Base-by-base conservation (phyloP, 805 yeast genomes). In the Candida odintsovae region DNA sequence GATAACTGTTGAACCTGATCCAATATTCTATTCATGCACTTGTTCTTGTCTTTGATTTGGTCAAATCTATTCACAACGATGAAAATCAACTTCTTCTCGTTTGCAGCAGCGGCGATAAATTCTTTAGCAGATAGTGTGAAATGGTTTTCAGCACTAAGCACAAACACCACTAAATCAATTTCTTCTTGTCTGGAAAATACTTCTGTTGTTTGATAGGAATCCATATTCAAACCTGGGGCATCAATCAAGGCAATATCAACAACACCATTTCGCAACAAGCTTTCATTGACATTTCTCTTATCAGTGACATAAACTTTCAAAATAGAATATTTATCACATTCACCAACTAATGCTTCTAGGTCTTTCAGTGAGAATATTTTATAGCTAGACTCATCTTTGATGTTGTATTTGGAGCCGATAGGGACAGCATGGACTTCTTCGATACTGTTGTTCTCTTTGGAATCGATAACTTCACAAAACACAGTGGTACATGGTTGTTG, bases 401-500 rank as follows among this genome's bases (percentile, higher is more conserved):
- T 62, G 40, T 69, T 62, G 42, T 70, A 69, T 4, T 51, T 41
- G 1, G 62, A 53, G 0, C 80, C 82, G 23, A 78, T 74, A 4
- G 80, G 78, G 19, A 94, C 81, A 0, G 99, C 98, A 66, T 94
- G 99, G 1, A 92, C 97, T 63, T 90, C 96, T 66, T 95, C 97
- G 15, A 80, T 58, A 16, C 83, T 79, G 37, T 73, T 69, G 60
- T 92, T 92, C 39, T 82, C 86, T 19, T 80, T 70, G 11, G 90
- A 88, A 63, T 94, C 97, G 25, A 87, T 71, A 8, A 95, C 92
- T 66, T 95, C 99, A 63, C 97, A 90, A 59, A 95, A 95, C 0
- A 94, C 97, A 50, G 87, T 83, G 0, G 99, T 94, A 58, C 97
- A 90, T 2, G 99, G 99, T 62, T 94, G 96, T 60, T 94, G 99